These are phyloP conservation scores for Pleodorina starrii DNA, from an alignment of 139 green algal species.

Conservation along the genomic window DNA sequence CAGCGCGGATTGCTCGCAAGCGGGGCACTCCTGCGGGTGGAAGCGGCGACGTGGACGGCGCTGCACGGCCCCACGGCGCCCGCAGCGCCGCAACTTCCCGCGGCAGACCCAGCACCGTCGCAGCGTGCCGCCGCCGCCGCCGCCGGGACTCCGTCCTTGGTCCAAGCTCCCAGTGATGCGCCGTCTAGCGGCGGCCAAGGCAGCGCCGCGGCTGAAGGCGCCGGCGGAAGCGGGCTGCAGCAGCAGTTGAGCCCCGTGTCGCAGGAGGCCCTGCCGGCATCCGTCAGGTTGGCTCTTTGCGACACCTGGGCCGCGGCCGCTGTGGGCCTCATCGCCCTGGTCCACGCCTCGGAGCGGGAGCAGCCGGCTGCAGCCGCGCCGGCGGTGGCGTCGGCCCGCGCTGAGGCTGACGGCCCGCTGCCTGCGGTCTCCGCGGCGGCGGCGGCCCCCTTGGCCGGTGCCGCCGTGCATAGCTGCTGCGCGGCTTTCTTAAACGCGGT, in stretches of 20 bases:
- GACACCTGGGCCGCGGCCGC: conserved; percentile 4
- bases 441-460: too few species aligned
- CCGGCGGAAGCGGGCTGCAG: too few species aligned
- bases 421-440: too few species aligned
- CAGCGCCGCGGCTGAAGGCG: not conserved
- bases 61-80: not conserved
- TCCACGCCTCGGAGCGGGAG: not conserved
- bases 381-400: too few species aligned
- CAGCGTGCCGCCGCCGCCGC: too few species aligned
- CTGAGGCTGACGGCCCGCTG: too few species aligned
- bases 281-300: not conserved
- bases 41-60: not conserved
- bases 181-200: too few species aligned
- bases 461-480: not conserved
- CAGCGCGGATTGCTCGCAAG: not conserved
- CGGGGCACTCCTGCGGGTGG: not conserved
- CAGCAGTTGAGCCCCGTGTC: too few species aligned
- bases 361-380: too few species aligned
- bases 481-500: not conserved
- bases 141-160: too few species aligned
- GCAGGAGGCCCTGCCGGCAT: not conserved
- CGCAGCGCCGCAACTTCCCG: not conserved
- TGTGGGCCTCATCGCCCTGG: not conserved
- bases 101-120: not conserved
- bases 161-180: too few species aligned